Evolutionary conservation across 495 filamentous ascomycete species (phyloP), one percentile per base, ranked within the genome.

Genomic region (Lindgomyces ingoldianus): DNA sequence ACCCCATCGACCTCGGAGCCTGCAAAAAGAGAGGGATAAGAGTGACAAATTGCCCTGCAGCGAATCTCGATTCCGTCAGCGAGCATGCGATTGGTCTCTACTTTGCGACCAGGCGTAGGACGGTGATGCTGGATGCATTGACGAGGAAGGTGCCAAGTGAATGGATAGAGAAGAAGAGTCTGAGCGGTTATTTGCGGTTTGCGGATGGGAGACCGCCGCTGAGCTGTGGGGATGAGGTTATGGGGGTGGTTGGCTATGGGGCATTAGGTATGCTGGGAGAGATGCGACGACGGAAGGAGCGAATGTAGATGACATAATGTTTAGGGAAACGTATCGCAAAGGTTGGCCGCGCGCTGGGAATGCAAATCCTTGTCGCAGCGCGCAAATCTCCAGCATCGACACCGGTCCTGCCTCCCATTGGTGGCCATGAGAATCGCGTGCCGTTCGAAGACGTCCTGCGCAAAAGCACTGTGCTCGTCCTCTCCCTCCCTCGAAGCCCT

Each of bases 1-100:
- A 85, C 62, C 70, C 70, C n/a, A 74, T 85, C 19, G 81, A 84
- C 56, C 72, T 79, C 8, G 73, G 68, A 0, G 81, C 80, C 0
- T 80, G 78, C 51, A 64, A 61, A 19, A 75, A 73, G 10, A 74
- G 78, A 2, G 78, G 79, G 0, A 74, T 85, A 50, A 63, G 69
- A 0, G 78, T 85, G 0, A 72, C 46, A 9, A 69, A 69, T 45
- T 61, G 39, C 0, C 82, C 81, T 12, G 74, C 74, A 11, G 77
- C 79, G 27, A 84, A 83, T 55, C 74, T 79, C 10, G 79, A 79
- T 19, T 72, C 75, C 11, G 83, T 85, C 1, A 78, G 75, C n/a
- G 83, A 85, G 66, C 82, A 85, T 72, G 79, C 78, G 0, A 72
- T 85, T 16, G 77, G 76, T 22, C 65, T 85, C 50, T 85, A 83